Base-by-base conservation (phyloP, 805 yeast species). In the Kazachstania kunashirensis region DNA sequence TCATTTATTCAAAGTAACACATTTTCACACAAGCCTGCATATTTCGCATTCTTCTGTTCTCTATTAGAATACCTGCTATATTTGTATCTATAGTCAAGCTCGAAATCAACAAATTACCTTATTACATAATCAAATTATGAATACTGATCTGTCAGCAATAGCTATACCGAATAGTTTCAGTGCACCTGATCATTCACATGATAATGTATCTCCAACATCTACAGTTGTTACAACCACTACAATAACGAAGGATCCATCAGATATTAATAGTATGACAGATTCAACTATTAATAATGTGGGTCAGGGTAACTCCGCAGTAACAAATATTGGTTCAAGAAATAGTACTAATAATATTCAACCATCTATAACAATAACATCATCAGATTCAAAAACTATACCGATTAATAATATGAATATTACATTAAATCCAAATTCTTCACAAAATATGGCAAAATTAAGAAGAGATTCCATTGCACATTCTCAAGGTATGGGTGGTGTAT, bases 401-500 rank as follows among this genome's bases (percentile, higher is more conserved):
- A 20, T 12, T n/a, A 27, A 16, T 24, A 29, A 33, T 15, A 31
- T n/a, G 17, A 26, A 13, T 13, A 36, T 13, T 12, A 18, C 31
- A 7, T 17, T 29, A 3, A 13, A 13, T 11, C 24, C 4, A 4
- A 16, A 16, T 19, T 26, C 34, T 3, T 40, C 40, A 5, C 41
- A 36, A 19, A 36, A 43, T 14, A 24, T 38, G 7, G 41, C 47
- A 8, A 38, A 43, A 17, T 23, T 41, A 20, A 37, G 47, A 29
- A 70, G 96, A 45, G 97, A 89, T 51, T 77, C 88, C 40, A 77
- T 92, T 40, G 96, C 96, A 21, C 97, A 89, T 57, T 81, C 95
- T 2, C 95, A 85, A 57, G 97, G 97, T 9, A 84, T 92, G 79
- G 97, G 97, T 30, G 98, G 97, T 32, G 83, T 89, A 24, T 80